Base-by-base conservation (phyloP, 2,329 filamentous ascomycete genomes). In the Fusarium subtropicale region DNA sequence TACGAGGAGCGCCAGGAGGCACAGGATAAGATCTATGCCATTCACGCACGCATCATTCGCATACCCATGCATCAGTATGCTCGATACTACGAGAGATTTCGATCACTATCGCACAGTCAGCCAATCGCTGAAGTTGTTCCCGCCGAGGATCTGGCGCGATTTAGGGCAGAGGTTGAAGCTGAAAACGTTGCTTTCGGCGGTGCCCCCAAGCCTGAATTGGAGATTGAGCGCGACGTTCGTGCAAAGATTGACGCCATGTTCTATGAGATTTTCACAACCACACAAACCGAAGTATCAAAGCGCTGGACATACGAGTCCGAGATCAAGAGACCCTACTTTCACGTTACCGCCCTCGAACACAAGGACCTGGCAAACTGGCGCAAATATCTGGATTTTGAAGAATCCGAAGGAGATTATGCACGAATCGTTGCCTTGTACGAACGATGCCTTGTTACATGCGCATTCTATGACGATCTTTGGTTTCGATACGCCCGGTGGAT, bases 391-490 rank as follows among this genome's bases (percentile, higher is more conserved):
- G 95, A 98, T 77, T 98, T 97, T 73, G 96, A 99, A 77, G 96
- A 99, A 81, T 81, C 86, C 0, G 91, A 97, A 78, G 93, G 92
- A 54, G 89, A 94, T 69, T 93, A 90, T 71, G 80, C 85, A 16
- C 88, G 96, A 62, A 91, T 87, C 46, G 87, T 92, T 8, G 96
- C 96, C 76, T 82, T 99, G 33, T 98, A 99, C 77, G 96, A 99
- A 82, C 90, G 96, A 53, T 98, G 94, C 74, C 81, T 99, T 54
- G 93, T 97, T 36, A 95, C 93, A 1, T 97, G 93, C 75, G 95
- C 96, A 18, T 91, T 97, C 71, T 97, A 99, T 77, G 95, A 98
- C 51, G 95, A 98, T 77, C 97, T 98, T 79, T 99, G 96, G 96
- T 89, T 97, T 75, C 91, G 96, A n/a, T 99, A 97, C 79, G 93